These are phyloP conservation scores for Fusarium cyanostomum DNA, from an alignment of 2,329 filamentous ascomycete species.

Conservation along the genomic window DNA sequence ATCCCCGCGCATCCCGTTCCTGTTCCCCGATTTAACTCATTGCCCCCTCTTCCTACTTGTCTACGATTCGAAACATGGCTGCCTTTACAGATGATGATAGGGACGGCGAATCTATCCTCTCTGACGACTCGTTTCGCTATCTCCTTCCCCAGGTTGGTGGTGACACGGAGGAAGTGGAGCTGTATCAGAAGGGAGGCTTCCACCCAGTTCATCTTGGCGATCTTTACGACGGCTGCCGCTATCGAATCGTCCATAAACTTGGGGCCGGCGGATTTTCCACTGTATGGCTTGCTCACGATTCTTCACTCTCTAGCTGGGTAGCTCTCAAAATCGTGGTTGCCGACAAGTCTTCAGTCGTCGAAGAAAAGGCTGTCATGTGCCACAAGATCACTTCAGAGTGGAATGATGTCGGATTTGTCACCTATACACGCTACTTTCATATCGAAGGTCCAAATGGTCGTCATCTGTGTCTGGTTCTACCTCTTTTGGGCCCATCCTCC, in stretches of 20 bases:
- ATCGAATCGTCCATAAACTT: neutral
- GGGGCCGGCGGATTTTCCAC: neutral
- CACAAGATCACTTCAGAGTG: neutral
- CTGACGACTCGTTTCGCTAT: neutral
- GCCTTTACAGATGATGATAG: neutral
- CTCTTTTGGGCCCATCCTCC: neutral
- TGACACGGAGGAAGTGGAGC: neutral
- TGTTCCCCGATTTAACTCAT: too few relatives aligned
- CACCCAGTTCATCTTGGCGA: neutral
- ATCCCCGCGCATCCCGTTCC: too few relatives aligned
- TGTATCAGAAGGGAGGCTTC: neutral
- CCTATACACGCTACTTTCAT: conserved; percentile 1
- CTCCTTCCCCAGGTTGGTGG: neutral
- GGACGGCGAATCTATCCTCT: neutral
- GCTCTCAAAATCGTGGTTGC: conserved; percentile 6
- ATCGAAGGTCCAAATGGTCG: conserved; percentile 2
- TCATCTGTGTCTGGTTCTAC: conserved; percentile 5
- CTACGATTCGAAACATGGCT: too few relatives aligned
- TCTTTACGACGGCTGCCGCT: fast-evolving
- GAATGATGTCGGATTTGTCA: neutral
- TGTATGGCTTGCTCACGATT: neutral
- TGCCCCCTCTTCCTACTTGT: too few relatives aligned
- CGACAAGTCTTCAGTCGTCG: neutral
- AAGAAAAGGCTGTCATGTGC: neutral
- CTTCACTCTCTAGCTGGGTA: neutral